Percentiles rank a stretch among this genome's conserved stretches.
phyloP scores from a whole-genome alignment of 1,284 basidiomycete genomes.

The Microbotryum scabiosae region DNA sequence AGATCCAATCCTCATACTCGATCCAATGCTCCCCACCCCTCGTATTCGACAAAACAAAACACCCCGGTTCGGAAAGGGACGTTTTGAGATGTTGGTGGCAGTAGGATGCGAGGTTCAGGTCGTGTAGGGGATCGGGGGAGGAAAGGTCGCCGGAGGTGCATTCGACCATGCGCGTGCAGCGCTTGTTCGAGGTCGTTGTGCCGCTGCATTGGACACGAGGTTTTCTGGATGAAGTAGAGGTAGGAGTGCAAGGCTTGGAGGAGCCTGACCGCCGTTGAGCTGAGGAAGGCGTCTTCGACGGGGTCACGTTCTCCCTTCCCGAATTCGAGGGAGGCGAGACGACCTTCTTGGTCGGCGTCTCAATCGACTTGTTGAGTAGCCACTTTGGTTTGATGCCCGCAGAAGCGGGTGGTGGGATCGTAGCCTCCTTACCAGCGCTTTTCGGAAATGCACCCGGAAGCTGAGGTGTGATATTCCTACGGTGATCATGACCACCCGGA shows the following conservation, averaged over 20 bases:
- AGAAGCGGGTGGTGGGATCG: no score
- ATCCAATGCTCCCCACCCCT: conserved; percentile 10
- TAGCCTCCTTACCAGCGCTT: no score
- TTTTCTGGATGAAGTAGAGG: neutral
- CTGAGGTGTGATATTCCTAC: no score
- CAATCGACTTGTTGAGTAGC: no score
- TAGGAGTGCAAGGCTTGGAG: neutral
- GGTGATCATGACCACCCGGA: no score
- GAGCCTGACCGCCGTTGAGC: no score
- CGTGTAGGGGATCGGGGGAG: neutral
- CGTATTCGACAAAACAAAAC: neutral
- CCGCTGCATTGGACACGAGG: conserved; percentile 22
- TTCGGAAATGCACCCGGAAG: no score
- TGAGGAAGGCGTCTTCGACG: no score
- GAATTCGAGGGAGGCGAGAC: no score
- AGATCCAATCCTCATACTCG: conserved; percentile 25
- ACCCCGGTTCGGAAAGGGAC: neutral
- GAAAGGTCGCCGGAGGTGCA: neutral
- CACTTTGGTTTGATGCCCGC: no score
- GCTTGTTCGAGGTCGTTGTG: conserved; percentile 20
- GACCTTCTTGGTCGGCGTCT: no score
- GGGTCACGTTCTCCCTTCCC: no score
- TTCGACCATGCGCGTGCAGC: conserved; percentile 22
- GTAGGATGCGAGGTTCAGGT: conserved; percentile 9
- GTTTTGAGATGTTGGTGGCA: conserved; percentile 31